Evolutionary conservation across 768 basidiomycete species (phyloP).

Genomic region (Boletellus sp.): DNA sequence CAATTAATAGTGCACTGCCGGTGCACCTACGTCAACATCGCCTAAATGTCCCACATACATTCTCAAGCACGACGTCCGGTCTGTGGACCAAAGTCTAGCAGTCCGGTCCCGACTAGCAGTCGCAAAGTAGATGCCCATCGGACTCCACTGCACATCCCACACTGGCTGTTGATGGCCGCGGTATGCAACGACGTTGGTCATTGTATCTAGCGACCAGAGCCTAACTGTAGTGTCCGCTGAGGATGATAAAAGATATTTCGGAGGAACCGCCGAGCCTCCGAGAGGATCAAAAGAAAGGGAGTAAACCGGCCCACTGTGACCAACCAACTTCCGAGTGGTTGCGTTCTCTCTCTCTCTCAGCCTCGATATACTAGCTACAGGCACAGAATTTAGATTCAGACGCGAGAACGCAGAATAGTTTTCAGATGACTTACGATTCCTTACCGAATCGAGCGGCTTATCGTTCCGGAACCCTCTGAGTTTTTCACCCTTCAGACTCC

Average conservation of each 20-base stretch:
- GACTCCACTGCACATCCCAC: constrained; percentile 99
- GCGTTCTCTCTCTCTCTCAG: constrained; percentile 74
- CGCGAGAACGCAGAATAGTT: not conserved
- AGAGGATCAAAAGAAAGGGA: constrained; percentile 91
- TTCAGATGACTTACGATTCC: constrained; percentile 55
- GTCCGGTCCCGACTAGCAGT: constrained; percentile 92
- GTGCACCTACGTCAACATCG: constrained; percentile 85
- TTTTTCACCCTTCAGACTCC: constrained; percentile 92
- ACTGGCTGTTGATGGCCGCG: constrained; percentile 96
- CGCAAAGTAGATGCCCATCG: constrained; percentile 97
- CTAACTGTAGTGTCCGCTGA: constrained; percentile 91
- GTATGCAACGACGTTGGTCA: constrained; percentile 90
- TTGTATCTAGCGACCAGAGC: constrained; percentile 94
- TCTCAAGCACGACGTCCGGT: constrained; percentile 78
- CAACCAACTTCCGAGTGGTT: constrained; percentile 91
- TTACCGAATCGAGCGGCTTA: constrained; percentile 59
- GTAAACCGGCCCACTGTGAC: constrained; percentile 96
- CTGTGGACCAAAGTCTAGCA: constrained; percentile 94
- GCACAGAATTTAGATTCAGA: constrained; percentile 4
- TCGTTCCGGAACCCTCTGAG: constrained; percentile 75
- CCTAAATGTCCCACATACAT: constrained; percentile 95
- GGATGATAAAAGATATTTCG: constrained; percentile 83
- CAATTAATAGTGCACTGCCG: not conserved
- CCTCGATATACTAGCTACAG: constrained; percentile 51
- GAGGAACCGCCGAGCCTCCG: constrained; percentile 79